Evolutionary conservation across 768 basidiomycete genomes (phyloP), one percentile per base, ranked within the genome.

Genomic region (Mycena rosella): DNA sequence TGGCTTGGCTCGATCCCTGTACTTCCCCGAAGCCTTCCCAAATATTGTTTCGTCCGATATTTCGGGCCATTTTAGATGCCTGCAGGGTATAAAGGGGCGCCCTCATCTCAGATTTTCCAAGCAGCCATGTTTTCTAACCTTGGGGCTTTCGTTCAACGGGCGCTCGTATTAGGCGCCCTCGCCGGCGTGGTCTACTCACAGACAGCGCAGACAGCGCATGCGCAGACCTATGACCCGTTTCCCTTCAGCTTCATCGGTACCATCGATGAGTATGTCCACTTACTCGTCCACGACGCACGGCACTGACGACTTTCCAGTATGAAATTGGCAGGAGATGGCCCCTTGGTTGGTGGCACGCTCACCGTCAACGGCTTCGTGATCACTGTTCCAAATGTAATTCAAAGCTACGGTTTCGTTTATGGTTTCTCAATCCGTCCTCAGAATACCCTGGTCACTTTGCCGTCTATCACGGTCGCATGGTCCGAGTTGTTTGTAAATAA

Each of bases 381-480:
- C 10, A 51, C 29, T 18, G 36, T 64, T 18, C 63, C 63, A 2
- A 57, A 56, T 42, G 62, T 63, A 13, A 5, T 49, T 22, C 3
- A 2, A 48, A 20, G 4, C 24, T 5, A 13, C 24, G 29, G 15
- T 5, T 13, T 48, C 5, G 6, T 60, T 2, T 36, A 13, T 27
- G 9, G 10, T 48, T 48, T 22, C 15, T 5, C 15, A 10, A 11
- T 2, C 24, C n/a, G 2, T 53, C 24, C 11, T 13, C 30, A 66
- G 58, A 66, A 66, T 22, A 26, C 32, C 5, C 48, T 65, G 5
- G 24, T 65, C n/a, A 65, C 64, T 30, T 40, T 65, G 1, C 64
- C 64, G 5, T 59, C 56, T 11, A 65, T 65, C 49, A 47, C 48
- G 8, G 7, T 13, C 15, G 56, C 64, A 4, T 65, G 64, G 64